Conservation (phyloP, 2,329 filamentous ascomycete species). For the Diaporthe amygdali region DNA sequence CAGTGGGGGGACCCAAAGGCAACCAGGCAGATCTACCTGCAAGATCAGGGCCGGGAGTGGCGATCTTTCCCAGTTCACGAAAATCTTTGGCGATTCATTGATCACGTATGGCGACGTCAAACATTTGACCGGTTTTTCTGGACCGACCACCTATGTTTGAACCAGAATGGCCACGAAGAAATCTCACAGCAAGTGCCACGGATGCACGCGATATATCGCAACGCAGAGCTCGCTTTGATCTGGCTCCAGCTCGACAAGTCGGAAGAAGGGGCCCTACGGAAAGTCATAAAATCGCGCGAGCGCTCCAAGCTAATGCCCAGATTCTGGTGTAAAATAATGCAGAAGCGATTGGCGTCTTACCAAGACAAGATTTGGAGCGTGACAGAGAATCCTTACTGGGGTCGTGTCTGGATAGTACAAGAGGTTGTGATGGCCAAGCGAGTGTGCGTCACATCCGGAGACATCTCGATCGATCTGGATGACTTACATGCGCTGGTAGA, state of each 20-base stretch:
- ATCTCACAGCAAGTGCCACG: neutral
- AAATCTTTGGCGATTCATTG: neutral
- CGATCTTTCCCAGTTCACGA: neutral
- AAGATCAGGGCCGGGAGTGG: neutral
- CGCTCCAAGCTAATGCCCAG: neutral
- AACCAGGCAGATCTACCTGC: conserved; percentile 20
- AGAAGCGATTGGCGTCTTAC: neutral
- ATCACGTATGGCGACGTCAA: neutral
- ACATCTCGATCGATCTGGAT: neutral
- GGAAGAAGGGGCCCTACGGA: neutral
- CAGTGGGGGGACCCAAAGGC: neutral
- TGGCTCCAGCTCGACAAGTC: neutral
- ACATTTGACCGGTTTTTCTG: neutral
- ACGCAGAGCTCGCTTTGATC: neutral
- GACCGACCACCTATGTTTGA: neutral
- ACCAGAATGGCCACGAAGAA: neutral
- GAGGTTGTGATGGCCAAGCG: neutral
- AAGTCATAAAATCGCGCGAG: neutral
- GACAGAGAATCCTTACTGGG: neutral
- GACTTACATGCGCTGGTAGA: neutral
- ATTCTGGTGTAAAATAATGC: accelerated
- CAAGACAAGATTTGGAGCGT: too few species aligned
- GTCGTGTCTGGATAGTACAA: neutral
- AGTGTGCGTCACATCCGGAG: neutral
- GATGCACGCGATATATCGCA: neutral